Conservation (phyloP, 345 rosid species). For the Clarkia xantiana region DNA sequence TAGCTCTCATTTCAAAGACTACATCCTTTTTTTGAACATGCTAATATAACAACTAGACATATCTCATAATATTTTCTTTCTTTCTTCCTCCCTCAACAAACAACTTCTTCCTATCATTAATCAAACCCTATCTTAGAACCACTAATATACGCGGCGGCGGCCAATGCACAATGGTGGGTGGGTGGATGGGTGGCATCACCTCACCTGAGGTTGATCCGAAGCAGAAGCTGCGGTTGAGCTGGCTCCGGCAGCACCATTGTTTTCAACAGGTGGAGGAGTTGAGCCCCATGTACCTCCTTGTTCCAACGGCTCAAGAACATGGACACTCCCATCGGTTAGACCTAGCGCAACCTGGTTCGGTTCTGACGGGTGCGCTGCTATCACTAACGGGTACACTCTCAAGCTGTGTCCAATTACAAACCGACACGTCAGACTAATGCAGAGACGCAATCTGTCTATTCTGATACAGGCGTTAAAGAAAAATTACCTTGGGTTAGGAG, state of each 20-base stretch:
- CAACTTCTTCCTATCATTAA: too few species aligned
- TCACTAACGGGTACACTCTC: slow-evolving; percentile 61
- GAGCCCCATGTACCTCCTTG: slow-evolving; percentile 79
- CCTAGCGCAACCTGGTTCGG: slow-evolving; percentile 77
- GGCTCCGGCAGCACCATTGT: slow-evolving; percentile 46
- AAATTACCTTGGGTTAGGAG: slow-evolving; percentile 51
- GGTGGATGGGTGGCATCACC: neutral
- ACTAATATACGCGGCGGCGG: neutral
- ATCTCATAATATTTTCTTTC: too few species aligned
- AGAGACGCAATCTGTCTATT: too few species aligned
- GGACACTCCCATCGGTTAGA: slow-evolving; percentile 53
- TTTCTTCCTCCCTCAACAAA: too few species aligned
- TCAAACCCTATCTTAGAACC: neutral
- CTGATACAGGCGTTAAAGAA: too few species aligned
- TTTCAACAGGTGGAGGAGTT: slow-evolving; percentile 60
- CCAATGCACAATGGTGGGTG: slow-evolving; percentile 2
- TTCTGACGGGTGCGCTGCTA: slow-evolving; percentile 62
- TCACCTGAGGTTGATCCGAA: slow-evolving; percentile 53
- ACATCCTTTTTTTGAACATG: too few species aligned
- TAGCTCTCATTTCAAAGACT: too few species aligned
- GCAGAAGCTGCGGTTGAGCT: slow-evolving; percentile 26
- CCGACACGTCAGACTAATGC: neutral
- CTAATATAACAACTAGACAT: too few species aligned
- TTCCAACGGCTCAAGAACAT: slow-evolving; percentile 58
- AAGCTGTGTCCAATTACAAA: slow-evolving; percentile 25